A percentile compares a stretch with the other conserved stretches of the same genome.
These are phyloP conservation scores for Ogataea methanolica DNA, from an alignment of 805 yeast species.

Conservation along the genomic window DNA sequence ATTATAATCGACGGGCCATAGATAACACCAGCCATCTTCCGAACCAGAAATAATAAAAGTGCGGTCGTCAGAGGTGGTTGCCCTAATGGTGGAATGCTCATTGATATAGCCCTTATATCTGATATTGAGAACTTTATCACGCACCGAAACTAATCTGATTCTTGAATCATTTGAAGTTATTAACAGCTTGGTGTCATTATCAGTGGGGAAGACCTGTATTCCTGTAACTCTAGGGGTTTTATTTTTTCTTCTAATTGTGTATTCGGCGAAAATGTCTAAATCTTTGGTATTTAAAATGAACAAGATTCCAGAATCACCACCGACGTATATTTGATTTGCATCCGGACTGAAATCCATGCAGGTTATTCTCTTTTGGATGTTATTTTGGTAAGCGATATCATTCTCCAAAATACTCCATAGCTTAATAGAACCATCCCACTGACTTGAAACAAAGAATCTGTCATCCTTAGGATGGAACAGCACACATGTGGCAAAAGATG, in stretches of 20 bases:
- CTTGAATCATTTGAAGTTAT: conserved; percentile 82
- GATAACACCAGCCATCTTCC: conserved; percentile 82
- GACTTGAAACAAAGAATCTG: conserved; percentile 78
- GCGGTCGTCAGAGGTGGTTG: conserved; percentile 54
- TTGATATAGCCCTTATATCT: conserved; percentile 73
- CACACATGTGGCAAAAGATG: conserved; percentile 80
- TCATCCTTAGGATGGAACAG: conserved; percentile 84
- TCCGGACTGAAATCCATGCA: conserved; percentile 70
- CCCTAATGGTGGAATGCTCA: conserved; percentile 66
- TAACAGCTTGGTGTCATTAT: conserved; percentile 32
- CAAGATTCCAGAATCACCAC: conserved; percentile 75
- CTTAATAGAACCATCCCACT: conserved; percentile 68
- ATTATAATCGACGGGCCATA: conserved; percentile 53
- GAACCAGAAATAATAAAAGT: conserved; percentile 68
- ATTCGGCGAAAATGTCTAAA: conserved; percentile 40
- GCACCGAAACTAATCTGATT: conserved; percentile 58
- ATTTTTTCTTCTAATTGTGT: conserved; percentile 41
- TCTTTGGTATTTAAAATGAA: conserved; percentile 60
- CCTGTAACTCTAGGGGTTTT: conserved; percentile 71
- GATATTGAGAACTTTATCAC: conserved; percentile 51
- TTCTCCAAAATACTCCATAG: conserved; percentile 84
- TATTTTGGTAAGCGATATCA: conserved; percentile 54
- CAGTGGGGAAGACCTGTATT: conserved; percentile 42
- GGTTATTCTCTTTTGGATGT: conserved; percentile 65
- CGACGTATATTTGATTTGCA: conserved; percentile 57